A percentile compares a stretch with the other conserved stretches of the same genome.
Conservation (phyloP, 306 rosid genomes). For the Betula pendula region DNA sequence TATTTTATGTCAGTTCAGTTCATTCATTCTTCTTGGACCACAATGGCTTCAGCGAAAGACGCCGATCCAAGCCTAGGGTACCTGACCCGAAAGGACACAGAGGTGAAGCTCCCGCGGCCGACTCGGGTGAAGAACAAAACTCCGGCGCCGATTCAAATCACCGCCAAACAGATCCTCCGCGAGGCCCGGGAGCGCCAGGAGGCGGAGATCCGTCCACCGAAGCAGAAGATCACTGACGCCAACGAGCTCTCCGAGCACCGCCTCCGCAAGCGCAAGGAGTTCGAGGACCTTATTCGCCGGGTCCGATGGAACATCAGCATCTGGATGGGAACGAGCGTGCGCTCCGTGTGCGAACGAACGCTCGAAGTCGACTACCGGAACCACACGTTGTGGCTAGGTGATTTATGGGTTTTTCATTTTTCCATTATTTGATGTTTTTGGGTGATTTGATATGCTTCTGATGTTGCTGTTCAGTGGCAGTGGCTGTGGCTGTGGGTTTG, state of each 20-base stretch:
- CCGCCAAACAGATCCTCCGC: too few species aligned
- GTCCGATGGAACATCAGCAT: conserved; percentile 83
- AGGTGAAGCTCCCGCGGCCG: conserved; percentile 93
- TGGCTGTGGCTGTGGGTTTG: too few species aligned
- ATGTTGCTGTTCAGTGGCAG: too few species aligned
- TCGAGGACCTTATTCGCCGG: conserved; percentile 78
- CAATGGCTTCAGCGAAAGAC: conserved; percentile 74
- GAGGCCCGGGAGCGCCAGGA: conserved; percentile 93
- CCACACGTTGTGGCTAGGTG: conserved; percentile 89
- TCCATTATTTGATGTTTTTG: too few species aligned
- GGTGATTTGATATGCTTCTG: too few species aligned
- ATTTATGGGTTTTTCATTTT: too few species aligned
- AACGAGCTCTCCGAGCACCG: conserved; percentile 86
- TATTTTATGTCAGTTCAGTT: too few species aligned
- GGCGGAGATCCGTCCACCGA: conserved; percentile 88
- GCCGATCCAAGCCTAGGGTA: conserved; percentile 79
- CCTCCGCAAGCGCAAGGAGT: conserved; percentile 82
- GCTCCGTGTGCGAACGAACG: conserved; percentile 93
- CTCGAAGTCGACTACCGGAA: conserved; percentile 81
- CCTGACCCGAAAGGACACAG: conserved; percentile 85
- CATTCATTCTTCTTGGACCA: neutral
- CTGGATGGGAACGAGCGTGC: conserved; percentile 69
- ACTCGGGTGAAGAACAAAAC: conserved; percentile 90
- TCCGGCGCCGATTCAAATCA: conserved; percentile 80
- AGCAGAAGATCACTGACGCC: conserved; percentile 80